Conservation (phyloP, 768 basidiomycete species). For the Phanerochaete sordida region DNA sequence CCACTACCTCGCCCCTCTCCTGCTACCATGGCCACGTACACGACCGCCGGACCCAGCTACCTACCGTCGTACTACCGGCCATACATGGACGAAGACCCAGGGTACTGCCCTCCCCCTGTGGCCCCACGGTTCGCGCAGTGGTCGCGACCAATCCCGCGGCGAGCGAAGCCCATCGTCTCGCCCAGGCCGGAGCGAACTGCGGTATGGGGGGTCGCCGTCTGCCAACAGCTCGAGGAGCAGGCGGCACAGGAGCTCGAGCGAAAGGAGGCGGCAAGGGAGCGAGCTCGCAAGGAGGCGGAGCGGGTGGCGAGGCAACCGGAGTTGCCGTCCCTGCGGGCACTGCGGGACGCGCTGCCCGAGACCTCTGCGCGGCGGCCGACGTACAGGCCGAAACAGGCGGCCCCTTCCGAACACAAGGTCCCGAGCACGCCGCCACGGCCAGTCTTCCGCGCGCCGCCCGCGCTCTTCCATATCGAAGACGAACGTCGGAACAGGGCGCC, state of each 20-base stretch:
- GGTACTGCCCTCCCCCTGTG: not conserved
- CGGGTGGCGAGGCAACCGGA: not conserved
- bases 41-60: not conserved
- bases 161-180: too few species aligned
- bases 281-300: too few species aligned
- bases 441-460: too few species aligned
- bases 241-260: not conserved
- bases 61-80: not conserved
- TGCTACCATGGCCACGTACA: not conserved
- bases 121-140: too few species aligned
- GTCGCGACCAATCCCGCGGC: too few species aligned
- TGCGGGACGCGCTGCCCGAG: not conserved
- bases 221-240: not conserved
- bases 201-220: not conserved
- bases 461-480: too few species aligned
- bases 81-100: not conserved
- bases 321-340: not conserved
- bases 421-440: too few species aligned
- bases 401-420: too few species aligned
- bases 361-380: not conserved
- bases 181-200: not conserved
- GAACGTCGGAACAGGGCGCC: too few species aligned
- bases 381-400: not conserved
- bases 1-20: not conserved
- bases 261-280: not conserved